Conservation (phyloP, 2,329 filamentous ascomycete genomes). For the Fusarium subtropicale region DNA sequence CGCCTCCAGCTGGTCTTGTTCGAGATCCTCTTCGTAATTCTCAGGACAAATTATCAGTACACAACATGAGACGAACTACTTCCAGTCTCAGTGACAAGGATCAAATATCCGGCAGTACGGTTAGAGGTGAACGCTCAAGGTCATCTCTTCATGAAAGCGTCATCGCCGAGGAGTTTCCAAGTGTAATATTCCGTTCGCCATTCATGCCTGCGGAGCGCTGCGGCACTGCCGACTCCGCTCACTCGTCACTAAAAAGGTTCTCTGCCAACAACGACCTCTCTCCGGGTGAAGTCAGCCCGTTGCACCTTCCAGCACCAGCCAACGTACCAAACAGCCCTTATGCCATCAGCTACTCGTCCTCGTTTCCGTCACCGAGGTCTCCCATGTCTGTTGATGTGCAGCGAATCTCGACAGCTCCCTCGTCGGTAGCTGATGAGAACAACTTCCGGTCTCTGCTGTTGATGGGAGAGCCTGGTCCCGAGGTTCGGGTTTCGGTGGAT, state of each 20-base stretch:
- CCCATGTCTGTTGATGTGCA: constrained; percentile 77
- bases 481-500: constrained; percentile 76
- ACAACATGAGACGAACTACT: constrained; percentile 56
- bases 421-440: constrained; percentile 77
- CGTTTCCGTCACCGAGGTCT: constrained; percentile 76
- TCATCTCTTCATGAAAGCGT: constrained; percentile 65
- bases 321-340: constrained; percentile 71
- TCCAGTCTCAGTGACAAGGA: constrained; percentile 59
- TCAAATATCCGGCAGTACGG: constrained; percentile 40
- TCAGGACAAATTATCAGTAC: constrained; percentile 39
- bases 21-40: constrained; percentile 43
- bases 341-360: constrained; percentile 72
- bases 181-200: constrained; percentile 55
- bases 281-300: constrained; percentile 63
- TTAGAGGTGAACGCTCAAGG: constrained; percentile 62
- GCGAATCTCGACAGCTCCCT: constrained; percentile 79
- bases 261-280: constrained; percentile 59
- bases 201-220: constrained; percentile 50
- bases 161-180: constrained; percentile 60
- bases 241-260: constrained; percentile 59
- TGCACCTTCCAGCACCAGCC: constrained; percentile 58
- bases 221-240: constrained; percentile 56
- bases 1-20: constrained; percentile 48
- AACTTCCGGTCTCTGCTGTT: constrained; percentile 75
- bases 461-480: constrained; percentile 78